Conservation (phyloP, 177 flowering plant genomes). For the Vitis hybrid region DNA sequence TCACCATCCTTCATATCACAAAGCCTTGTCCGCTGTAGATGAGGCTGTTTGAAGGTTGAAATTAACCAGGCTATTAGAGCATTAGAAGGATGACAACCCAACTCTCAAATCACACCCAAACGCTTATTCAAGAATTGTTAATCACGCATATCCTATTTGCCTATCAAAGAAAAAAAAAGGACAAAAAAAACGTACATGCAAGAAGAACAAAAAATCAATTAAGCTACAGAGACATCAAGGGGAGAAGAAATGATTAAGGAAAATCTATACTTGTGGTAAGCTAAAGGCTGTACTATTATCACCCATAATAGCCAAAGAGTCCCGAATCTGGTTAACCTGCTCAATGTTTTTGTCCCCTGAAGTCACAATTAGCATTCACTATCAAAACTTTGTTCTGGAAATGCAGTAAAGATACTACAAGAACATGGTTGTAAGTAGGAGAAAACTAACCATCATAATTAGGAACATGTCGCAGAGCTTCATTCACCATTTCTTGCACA, state of each 20-base stretch:
- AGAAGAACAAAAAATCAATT: neutral
- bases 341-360: slow-evolving; percentile 90
- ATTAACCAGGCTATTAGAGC: slow-evolving; percentile 6
- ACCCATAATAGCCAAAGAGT: slow-evolving; percentile 94
- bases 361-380: slow-evolving; percentile 20
- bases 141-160: neutral
- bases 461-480: slow-evolving; percentile 86
- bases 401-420: slow-evolving; percentile 2
- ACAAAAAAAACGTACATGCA: neutral
- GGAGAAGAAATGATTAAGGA: neutral
- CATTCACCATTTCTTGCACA: slow-evolving; percentile 95
- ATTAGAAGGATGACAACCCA: neutral
- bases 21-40: slow-evolving; percentile 94
- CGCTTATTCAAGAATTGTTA: neutral
- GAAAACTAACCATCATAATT: slow-evolving; percentile 65
- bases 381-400: slow-evolving; percentile 9
- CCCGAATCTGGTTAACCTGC: slow-evolving; percentile 96
- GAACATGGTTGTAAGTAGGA: slow-evolving; percentile 2
- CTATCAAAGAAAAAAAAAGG: neutral
- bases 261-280: slow-evolving; percentile 79
- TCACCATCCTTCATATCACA: slow-evolving; percentile 93
- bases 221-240: no score
- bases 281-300: slow-evolving; percentile 98
- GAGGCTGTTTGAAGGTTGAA: slow-evolving; percentile 67
- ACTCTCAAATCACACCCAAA: no score